Conservation (phyloP, 208 protist species). For the Trypanosoma mega region DNA sequence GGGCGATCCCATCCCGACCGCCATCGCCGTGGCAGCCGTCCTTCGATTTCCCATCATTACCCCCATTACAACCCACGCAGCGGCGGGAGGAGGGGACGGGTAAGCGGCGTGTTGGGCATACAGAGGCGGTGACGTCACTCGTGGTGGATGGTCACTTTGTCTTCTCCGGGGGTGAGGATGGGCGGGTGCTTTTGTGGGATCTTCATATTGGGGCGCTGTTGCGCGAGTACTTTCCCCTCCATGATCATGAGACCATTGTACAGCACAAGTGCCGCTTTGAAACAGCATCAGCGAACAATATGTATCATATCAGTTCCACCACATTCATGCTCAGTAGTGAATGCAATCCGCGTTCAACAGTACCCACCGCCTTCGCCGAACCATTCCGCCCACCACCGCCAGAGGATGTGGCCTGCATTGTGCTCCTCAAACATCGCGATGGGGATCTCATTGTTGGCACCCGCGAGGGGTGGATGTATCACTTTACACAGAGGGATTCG, state of each 20-base stretch:
- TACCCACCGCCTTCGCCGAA: neutral
- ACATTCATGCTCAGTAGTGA: neutral
- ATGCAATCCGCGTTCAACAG: neutral
- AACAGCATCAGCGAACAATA: neutral
- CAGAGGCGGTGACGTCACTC: constrained; percentile 22
- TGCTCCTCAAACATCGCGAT: constrained; percentile 14
- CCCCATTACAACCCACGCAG: neutral
- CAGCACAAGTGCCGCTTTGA: neutral
- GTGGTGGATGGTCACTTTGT: constrained; percentile 32
- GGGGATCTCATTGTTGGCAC: constrained; percentile 26
- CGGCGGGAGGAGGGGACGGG: neutral
- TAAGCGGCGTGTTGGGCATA: constrained; percentile 14
- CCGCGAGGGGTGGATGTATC: constrained; percentile 26
- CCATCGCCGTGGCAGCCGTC: constrained; percentile 20
- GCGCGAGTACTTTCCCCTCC: constrained; percentile 22
- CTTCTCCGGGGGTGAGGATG: constrained; percentile 41
- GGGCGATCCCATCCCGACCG: constrained; percentile 22
- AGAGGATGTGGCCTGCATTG: constrained; percentile 17
- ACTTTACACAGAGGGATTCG: constrained; percentile 18
- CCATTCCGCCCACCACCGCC: neutral
- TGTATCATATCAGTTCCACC: too few relatives aligned
- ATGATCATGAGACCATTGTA: constrained; percentile 5
- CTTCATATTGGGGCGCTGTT: constrained; percentile 21
- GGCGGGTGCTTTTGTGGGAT: constrained; percentile 39
- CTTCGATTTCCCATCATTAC: neutral